phyloP scores from a whole-genome alignment of 2,329 filamentous ascomycete genomes.

The Ascocoryne sarcoides region DNA sequence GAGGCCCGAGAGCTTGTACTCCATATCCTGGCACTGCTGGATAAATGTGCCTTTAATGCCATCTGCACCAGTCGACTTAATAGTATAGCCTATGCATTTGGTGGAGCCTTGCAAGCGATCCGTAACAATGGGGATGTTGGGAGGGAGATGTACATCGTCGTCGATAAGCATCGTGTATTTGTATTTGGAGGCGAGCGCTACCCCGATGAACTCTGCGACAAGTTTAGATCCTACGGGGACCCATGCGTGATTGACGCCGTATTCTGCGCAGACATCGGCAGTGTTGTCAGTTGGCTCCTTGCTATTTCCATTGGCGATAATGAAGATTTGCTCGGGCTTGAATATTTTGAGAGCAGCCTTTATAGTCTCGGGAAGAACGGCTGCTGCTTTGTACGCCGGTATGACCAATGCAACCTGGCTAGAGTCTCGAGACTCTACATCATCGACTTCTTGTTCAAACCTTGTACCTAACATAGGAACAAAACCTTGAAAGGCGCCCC shows the following conservation, averaged over 20 bases:
- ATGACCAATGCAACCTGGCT: not conserved
- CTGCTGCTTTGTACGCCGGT: not conserved
- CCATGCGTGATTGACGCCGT: not conserved
- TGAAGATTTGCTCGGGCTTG: not conserved
- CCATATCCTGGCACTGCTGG: not conserved
- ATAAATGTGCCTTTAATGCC: not conserved
- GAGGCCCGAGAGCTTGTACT: not conserved
- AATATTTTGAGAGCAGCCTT: not conserved
- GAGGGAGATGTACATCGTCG: not conserved
- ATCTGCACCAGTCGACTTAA: not conserved
- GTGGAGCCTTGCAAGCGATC: not conserved
- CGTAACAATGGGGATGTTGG: not conserved
- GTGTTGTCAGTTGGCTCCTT: not conserved
- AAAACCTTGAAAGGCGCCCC: too few relatives aligned
- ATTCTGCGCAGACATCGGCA: not conserved
- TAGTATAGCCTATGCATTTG: slow-evolving; percentile 1
- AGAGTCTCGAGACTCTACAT: too few relatives aligned
- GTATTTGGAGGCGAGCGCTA: not conserved
- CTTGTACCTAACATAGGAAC: too few relatives aligned
- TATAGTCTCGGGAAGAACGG: not conserved
- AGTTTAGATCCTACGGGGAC: not conserved
- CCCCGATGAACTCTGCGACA: not conserved
- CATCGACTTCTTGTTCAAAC: too few relatives aligned
- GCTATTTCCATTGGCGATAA: not conserved
- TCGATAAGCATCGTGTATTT: not conserved